A percentile compares a stretch with the other conserved stretches of the same genome.
phyloP scores from a whole-genome alignment of 306 rosid genomes.

The Cucumis melo region DNA sequence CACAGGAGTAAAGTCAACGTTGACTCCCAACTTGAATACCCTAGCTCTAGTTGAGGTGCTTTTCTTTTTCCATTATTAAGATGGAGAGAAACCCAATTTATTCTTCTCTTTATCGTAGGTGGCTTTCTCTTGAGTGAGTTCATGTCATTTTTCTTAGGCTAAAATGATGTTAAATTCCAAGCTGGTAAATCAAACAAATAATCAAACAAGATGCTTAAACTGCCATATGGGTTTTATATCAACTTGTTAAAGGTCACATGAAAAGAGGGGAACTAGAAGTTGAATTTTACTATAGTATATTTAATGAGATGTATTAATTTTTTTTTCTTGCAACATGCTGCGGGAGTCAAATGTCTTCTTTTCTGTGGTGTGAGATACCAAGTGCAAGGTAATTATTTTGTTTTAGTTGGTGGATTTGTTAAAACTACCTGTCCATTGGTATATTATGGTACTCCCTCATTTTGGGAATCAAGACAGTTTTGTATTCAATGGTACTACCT shows the following conservation, averaged over 20 bases:
- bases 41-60: conserved; percentile 93
- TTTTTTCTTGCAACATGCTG: conserved; percentile 54
- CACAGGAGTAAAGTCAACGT: too few relatives aligned
- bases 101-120: neutral
- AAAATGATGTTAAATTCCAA: neutral
- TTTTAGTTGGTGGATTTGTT: conserved; percentile 5
- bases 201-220: neutral
- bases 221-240: neutral
- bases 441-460: neutral
- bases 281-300: neutral
- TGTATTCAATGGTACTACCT: neutral
- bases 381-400: conserved; percentile 62
- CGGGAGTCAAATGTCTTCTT: conserved; percentile 89
- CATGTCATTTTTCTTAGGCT: neutral
- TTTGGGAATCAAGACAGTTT: neutral
- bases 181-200: neutral
- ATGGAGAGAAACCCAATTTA: conserved; percentile 1
- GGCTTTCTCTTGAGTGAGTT: neutral
- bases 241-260: too few relatives aligned
- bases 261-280: neutral
- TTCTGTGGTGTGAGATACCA: conserved; percentile 99
- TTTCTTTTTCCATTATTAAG: conserved; percentile 8
- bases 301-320: neutral
- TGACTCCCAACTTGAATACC: too few relatives aligned
- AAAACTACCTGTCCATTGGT: neutral